Conservation (phyloP, 1,284 basidiomycete genomes). For the Caloboletus inedulis region DNA sequence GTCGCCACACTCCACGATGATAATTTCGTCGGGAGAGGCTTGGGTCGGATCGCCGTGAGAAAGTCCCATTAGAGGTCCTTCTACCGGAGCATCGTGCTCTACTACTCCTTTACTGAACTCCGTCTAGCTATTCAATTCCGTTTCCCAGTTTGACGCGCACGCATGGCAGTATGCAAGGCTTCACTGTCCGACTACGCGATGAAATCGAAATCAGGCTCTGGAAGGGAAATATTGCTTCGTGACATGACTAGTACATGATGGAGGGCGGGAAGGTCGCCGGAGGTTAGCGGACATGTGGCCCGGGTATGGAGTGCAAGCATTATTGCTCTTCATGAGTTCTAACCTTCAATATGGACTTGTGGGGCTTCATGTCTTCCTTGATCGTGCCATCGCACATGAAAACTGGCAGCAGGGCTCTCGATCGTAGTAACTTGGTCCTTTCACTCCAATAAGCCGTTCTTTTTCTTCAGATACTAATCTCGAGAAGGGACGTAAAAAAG, state of each 20-base stretch:
- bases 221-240: neutral
- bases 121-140: neutral
- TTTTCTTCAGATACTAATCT: neutral
- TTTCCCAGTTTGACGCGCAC: neutral
- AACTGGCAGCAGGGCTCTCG: slow-evolving; percentile 5
- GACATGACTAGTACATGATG: neutral
- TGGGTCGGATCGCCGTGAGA: slow-evolving; percentile 14
- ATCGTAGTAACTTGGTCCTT: neutral
- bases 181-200: neutral
- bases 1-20: neutral
- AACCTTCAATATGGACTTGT: slow-evolving; percentile 1
- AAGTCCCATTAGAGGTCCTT: too few species aligned
- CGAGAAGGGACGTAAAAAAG: slow-evolving; percentile 23
- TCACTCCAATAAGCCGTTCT: neutral
- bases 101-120: neutral
- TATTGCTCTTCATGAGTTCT: neutral
- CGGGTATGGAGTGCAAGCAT: neutral
- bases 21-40: neutral
- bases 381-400: slow-evolving; percentile 21
- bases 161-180: neutral
- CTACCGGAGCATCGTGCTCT: too few species aligned
- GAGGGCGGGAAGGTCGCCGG: neutral
- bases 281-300: neutral
- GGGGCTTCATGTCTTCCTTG: slow-evolving; percentile 25
- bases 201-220: neutral